These are phyloP conservation scores for Auxenochlorella pyrenoidosa DNA, from an alignment of 139 green algal species.

Conservation along the genomic window DNA sequence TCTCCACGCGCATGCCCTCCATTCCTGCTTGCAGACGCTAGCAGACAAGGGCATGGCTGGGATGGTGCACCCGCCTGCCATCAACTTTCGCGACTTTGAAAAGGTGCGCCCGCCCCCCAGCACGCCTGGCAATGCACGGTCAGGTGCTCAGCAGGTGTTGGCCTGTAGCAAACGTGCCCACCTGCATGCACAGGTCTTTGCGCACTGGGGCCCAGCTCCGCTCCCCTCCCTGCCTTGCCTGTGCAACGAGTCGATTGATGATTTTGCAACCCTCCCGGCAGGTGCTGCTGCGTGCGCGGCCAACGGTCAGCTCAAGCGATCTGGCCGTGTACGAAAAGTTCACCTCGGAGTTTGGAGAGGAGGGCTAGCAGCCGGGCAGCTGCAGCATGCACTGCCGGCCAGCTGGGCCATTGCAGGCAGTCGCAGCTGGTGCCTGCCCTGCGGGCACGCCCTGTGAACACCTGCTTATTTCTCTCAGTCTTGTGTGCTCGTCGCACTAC, in stretches of 20 bases:
- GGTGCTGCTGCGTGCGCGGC: conserved; percentile 85
- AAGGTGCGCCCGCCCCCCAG: conserved; percentile 54
- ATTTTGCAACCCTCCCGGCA: not conserved
- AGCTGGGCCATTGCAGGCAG: no score
- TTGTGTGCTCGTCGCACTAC: no score
- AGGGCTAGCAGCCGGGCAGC: not conserved
- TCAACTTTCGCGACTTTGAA: conserved; percentile 89
- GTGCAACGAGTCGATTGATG: no score
- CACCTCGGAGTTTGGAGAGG: conserved; percentile 61
- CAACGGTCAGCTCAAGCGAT: conserved; percentile 91
- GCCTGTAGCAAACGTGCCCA: not conserved
- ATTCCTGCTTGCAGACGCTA: conserved; percentile 85
- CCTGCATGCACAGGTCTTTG: not conserved
- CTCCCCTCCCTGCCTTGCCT: not conserved
- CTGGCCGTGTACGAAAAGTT: conserved; percentile 92
- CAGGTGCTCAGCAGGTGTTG: not conserved
- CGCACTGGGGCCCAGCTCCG: not conserved
- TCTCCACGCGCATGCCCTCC: no score
- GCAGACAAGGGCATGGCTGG: conserved; percentile 70
- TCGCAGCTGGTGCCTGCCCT: no score
- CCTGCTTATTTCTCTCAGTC: no score
- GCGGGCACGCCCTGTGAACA: no score
- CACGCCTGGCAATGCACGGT: not conserved
- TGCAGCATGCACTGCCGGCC: no score
- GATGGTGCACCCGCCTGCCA: conserved; percentile 76